phyloP scores from a whole-genome alignment of 441 rosid genomes.

The Erysimum pusillum region DNA sequence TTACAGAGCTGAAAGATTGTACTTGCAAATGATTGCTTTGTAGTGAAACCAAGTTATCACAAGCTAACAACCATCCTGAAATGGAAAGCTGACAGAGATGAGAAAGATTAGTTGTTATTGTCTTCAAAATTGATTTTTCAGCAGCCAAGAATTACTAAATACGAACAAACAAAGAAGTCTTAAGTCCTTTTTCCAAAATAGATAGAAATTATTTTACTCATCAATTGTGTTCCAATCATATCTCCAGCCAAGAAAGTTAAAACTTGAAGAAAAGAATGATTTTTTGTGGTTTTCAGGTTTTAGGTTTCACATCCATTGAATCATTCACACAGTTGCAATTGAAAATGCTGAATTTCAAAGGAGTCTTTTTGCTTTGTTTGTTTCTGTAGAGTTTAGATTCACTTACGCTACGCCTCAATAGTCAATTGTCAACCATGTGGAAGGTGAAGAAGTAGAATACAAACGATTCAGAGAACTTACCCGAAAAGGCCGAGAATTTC shows the following conservation, averaged over 20 bases:
- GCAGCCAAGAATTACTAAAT: slow-evolving; percentile 16
- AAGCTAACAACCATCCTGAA: slow-evolving; percentile 25
- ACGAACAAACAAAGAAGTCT: slow-evolving; percentile 9
- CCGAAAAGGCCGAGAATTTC: not conserved
- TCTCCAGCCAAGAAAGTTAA: not conserved
- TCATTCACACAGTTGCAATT: slow-evolving; percentile 47
- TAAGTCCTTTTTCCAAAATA: not conserved
- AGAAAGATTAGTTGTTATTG: slow-evolving; percentile 1
- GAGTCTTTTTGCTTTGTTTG: not conserved
- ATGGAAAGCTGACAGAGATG: slow-evolving; percentile 29
- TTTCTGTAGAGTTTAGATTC: not conserved
- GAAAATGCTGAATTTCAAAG: slow-evolving; percentile 22
- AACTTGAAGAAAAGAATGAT: not conserved
- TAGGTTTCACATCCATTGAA: not conserved
- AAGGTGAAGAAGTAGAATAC: slow-evolving; percentile 3
- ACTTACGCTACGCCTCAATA: slow-evolving; percentile 39
- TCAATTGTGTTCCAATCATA: not conserved
- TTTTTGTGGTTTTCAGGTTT: not conserved
- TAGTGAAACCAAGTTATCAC: slow-evolving; percentile 29
- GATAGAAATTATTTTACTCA: slow-evolving; percentile 15
- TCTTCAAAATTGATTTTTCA: slow-evolving; percentile 7
- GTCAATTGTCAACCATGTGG: not conserved
- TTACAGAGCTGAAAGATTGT: slow-evolving; percentile 18
- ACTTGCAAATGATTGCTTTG: slow-evolving; percentile 28
- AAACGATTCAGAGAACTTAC: slow-evolving; percentile 1